Evolutionary conservation across 176 grass and related monocot genomes (phyloP).

Genomic region (Ensete ventricosum): DNA sequence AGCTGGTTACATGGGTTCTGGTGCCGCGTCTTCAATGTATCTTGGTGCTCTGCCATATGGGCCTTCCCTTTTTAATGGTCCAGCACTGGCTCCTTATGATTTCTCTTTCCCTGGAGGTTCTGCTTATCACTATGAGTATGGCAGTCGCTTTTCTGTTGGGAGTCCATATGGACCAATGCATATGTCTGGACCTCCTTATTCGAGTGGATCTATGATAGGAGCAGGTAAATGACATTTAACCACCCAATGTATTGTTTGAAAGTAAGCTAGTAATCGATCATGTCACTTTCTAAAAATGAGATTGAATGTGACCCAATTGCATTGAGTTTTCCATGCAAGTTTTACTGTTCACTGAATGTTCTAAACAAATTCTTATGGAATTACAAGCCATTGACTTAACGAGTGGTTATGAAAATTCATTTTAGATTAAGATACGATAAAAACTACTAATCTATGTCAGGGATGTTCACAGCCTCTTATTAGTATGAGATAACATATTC

Average conservation of each 20-base stretch:
- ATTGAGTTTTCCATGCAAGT: not conserved
- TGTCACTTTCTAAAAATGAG: not conserved
- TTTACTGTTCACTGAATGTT: too few species aligned
- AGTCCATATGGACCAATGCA: constrained; percentile 59
- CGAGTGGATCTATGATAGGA: constrained; percentile 51
- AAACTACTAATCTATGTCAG: too few species aligned
- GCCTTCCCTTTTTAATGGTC: constrained; percentile 46
- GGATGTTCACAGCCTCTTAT: too few species aligned
- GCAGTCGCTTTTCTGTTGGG: constrained; percentile 46
- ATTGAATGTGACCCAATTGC: not conserved
- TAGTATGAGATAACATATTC: too few species aligned
- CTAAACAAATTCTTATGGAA: not conserved
- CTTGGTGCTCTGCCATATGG: constrained; percentile 42
- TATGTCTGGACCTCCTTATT: constrained; percentile 50
- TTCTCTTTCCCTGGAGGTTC: constrained; percentile 61
- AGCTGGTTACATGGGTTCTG: constrained; percentile 50
- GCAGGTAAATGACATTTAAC: constrained; percentile 31
- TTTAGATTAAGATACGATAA: too few species aligned
- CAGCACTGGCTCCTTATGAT: constrained; percentile 38
- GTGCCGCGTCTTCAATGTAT: constrained; percentile 56
- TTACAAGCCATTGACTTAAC: not conserved
- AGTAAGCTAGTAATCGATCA: not conserved
- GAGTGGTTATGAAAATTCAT: too few species aligned
- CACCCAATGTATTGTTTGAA: not conserved
- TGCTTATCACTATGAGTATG: constrained; percentile 59